Conservation (phyloP, 345 rosid genomes). For the Eucalyptus sp. region DNA sequence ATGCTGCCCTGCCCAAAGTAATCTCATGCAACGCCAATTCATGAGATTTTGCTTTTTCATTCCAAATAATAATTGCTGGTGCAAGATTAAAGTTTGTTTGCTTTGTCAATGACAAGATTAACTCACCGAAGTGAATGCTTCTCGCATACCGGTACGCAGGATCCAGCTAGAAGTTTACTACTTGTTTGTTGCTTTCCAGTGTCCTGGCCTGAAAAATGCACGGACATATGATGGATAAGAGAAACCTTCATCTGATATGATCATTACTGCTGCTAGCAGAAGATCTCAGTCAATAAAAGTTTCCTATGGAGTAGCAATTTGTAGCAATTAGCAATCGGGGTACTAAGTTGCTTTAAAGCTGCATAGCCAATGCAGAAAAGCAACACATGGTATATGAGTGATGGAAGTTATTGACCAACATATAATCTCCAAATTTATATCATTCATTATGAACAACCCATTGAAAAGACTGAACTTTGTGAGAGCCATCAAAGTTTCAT, state of each 20-base stretch:
- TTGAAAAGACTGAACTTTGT: not conserved
- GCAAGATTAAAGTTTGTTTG: not conserved
- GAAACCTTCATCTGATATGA: not conserved
- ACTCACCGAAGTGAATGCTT: not conserved
- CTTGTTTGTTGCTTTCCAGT: not conserved
- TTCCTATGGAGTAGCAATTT: not conserved
- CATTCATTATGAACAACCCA: not conserved
- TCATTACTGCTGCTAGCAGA: not conserved
- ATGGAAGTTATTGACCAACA: not conserved
- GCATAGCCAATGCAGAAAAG: not conserved
- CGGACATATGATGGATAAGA: not conserved
- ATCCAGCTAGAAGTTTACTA: not conserved
- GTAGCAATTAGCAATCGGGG: not conserved
- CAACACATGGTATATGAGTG: not conserved
- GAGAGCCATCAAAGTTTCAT: not conserved
- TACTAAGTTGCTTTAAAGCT: not conserved
- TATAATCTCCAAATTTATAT: not conserved
- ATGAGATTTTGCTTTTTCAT: not conserved
- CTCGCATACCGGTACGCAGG: not conserved
- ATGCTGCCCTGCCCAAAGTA: not conserved
- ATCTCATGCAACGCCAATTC: not conserved
- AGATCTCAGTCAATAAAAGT: not conserved
- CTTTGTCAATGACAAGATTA: not conserved
- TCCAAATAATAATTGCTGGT: not conserved
- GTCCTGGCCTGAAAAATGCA: not conserved